Percentiles rank a stretch among this genome's conserved stretches.
phyloP scores from a whole-genome alignment of 352 stramenopile genomes.

The Sclerospora graminicola region DNA sequence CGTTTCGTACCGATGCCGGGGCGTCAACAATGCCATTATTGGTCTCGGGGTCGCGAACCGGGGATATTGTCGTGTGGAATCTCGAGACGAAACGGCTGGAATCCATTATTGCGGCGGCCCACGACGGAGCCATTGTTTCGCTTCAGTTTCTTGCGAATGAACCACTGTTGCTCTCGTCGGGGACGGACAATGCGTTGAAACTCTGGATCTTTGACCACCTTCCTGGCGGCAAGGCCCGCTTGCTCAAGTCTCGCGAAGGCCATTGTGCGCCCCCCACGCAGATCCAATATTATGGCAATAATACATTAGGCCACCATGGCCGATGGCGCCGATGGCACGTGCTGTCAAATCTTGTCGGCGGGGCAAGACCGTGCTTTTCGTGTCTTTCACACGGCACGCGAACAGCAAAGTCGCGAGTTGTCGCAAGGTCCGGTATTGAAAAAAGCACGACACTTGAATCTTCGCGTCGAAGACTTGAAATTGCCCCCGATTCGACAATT shows the following conservation, averaged over 20 bases:
- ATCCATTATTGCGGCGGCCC: constrained; percentile 61
- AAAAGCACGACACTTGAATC: constrained; percentile 82
- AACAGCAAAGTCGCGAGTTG: constrained; percentile 86
- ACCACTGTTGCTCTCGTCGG: constrained; percentile 78
- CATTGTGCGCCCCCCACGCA: constrained; percentile 75
- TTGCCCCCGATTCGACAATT: constrained; percentile 89
- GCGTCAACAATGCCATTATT: constrained; percentile 41
- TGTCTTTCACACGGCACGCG: constrained; percentile 85
- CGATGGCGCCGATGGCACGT: constrained; percentile 75
- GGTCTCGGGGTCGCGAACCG: constrained; percentile 56
- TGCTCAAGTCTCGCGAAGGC: constrained; percentile 85
- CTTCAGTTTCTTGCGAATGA: constrained; percentile 84
- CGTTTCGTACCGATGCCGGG: constrained; percentile 82
- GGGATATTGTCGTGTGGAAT: constrained; percentile 88
- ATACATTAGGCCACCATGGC: constrained; percentile 77
- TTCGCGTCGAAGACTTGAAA: constrained; percentile 81
- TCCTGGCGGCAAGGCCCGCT: constrained; percentile 58
- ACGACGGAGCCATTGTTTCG: constrained; percentile 66
- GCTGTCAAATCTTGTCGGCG: constrained; percentile 85
- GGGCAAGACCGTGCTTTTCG: constrained; percentile 86
- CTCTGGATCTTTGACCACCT: constrained; percentile 91
- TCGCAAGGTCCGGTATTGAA: constrained; percentile 88
- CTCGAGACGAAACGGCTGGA: constrained; percentile 82
- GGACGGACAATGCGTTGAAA: constrained; percentile 87
- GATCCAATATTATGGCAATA: constrained; percentile 88